These are phyloP conservation scores for Bipolaris bicolor DNA, from an alignment of 2,329 filamentous ascomycete genomes.

Conservation along the genomic window DNA sequence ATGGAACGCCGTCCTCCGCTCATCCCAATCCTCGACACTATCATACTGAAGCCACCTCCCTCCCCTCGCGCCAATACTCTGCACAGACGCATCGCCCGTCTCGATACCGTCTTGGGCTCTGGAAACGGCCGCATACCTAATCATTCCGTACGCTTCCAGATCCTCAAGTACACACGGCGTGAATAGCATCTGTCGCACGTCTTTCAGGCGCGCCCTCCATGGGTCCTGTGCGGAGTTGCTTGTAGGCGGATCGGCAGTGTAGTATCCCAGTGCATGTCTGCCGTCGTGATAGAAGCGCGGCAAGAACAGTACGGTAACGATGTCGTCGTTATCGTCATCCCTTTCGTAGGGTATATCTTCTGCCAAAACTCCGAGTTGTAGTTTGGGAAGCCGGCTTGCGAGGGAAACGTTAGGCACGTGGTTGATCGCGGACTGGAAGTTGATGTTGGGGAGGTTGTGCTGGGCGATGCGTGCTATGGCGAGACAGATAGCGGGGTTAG, in stretches of 20 bases:
- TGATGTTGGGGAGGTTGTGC: constrained; percentile 23
- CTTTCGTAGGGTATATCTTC: background rate
- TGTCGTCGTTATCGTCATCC: background rate
- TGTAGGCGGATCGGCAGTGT: background rate
- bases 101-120: background rate
- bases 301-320: constrained; percentile 20
- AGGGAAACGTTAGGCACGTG: constrained; percentile 29
- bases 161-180: constrained; percentile 18
- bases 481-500: constrained; percentile 26
- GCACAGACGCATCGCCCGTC: background rate
- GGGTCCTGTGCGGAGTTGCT: too few relatives aligned
- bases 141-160: constrained; percentile 7
- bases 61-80: constrained; percentile 3
- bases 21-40: constrained; percentile 6
- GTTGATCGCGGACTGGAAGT: constrained; percentile 24
- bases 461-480: constrained; percentile 31
- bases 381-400: constrained; percentile 6
- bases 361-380: constrained; percentile 1
- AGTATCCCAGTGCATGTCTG: constrained; percentile 25
- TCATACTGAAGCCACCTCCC: constrained; percentile 16
- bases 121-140: constrained; percentile 3
- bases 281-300: constrained; percentile 26
- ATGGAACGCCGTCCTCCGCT: background rate
- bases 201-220: background rate
- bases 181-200: constrained; percentile 7